phyloP scores from a whole-genome alignment of 2,329 filamentous ascomycete species.

The Furcasterigmium sp. region DNA sequence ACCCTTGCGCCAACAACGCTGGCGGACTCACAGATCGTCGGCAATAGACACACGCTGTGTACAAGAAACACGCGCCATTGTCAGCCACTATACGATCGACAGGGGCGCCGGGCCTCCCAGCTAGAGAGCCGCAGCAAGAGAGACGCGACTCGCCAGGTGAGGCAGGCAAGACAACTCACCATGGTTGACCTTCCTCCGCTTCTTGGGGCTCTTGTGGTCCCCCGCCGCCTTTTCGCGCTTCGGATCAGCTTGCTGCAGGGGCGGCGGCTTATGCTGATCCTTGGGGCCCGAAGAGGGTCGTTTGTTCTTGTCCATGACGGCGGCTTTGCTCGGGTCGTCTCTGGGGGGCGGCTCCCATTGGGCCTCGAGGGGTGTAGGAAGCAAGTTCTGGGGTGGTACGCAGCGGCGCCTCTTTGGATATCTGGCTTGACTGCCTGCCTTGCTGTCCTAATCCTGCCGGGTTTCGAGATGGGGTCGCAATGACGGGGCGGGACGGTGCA shows the following conservation, averaged over 20 bases:
- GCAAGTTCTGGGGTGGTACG: background rate
- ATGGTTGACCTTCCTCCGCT: constrained; percentile 85
- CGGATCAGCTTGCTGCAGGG: constrained; percentile 24
- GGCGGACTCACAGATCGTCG: constrained; percentile 75
- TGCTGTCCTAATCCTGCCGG: too few relatives aligned
- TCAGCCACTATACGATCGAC: background rate
- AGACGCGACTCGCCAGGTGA: too few relatives aligned
- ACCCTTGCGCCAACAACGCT: too few relatives aligned
- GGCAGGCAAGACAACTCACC: constrained; percentile 51
- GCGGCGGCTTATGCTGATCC: constrained; percentile 29
- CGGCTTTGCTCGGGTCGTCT: constrained; percentile 27
- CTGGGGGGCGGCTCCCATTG: constrained; percentile 34
- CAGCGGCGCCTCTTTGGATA: too few relatives aligned
- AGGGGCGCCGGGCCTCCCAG: too few relatives aligned
- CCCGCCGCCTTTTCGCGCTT: constrained; percentile 18
- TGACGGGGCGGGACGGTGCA: too few relatives aligned
- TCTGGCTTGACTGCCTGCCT: too few relatives aligned
- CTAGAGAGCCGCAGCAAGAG: too few relatives aligned
- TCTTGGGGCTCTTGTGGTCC: constrained; percentile 62
- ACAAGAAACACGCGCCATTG: constrained; percentile 22
- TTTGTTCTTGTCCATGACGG: constrained; percentile 24
- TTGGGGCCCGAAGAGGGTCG: constrained; percentile 17
- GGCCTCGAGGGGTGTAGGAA: constrained; percentile 25
- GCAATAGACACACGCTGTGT: constrained; percentile 78
- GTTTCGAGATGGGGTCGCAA: too few relatives aligned